Percentiles rank a stretch among this genome's conserved stretches.
Evolutionary conservation across 495 filamentous ascomycete species (phyloP).

Genomic region (Glutinoglossum americanum): DNA sequence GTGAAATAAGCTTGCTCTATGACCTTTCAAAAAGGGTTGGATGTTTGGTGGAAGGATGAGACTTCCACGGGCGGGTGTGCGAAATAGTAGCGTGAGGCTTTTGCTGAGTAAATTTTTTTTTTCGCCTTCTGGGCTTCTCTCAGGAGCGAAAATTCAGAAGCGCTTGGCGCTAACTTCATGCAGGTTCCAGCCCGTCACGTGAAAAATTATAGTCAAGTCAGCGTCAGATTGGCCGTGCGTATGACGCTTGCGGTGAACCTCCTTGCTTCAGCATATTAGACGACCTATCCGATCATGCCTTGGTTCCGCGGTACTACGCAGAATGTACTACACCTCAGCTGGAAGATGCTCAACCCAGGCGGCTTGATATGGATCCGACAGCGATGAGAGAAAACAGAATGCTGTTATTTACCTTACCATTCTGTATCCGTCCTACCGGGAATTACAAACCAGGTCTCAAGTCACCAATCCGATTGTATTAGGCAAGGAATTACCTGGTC

Average conservation of each 20-base stretch:
- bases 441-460: neutral
- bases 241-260: neutral
- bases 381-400: too few species aligned
- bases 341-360: too few species aligned
- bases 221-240: neutral
- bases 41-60: neutral
- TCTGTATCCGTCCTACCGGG: too few species aligned
- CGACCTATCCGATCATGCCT: too few species aligned
- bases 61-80: neutral
- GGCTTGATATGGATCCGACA: too few species aligned
- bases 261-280: too few species aligned
- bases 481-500: neutral
- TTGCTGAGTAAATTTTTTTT: constrained; percentile 2
- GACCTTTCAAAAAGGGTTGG: neutral
- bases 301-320: neutral
- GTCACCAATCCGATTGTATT: neutral
- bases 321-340: neutral
- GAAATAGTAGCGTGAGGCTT: neutral
- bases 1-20: neutral
- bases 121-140: neutral
- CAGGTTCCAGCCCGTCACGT: constrained; percentile 1
- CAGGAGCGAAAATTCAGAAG: neutral
- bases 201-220: neutral
- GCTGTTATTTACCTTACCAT: too few species aligned
- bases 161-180: neutral